These are phyloP conservation scores for Plasmopara muralis DNA, from an alignment of 352 stramenopile genomes.

Conservation along the genomic window DNA sequence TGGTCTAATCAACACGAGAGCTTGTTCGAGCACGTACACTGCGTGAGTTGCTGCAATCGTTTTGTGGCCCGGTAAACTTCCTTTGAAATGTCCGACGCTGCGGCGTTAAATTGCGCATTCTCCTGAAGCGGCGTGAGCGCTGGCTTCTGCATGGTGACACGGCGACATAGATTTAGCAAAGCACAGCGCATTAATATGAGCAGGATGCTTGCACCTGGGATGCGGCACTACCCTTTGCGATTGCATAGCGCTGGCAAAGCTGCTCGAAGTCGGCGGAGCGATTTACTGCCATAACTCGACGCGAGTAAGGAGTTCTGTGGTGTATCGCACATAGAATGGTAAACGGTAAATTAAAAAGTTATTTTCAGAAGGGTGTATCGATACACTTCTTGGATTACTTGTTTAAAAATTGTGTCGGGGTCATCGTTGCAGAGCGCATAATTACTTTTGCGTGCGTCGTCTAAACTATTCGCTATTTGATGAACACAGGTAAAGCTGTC, in stretches of 20 bases:
- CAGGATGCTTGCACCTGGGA: conserved; percentile 16
- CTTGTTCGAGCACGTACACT: conserved; percentile 35
- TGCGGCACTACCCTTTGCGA: conserved; percentile 22
- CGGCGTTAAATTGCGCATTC: conserved; percentile 76
- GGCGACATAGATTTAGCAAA: conserved; percentile 4
- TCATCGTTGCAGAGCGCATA: no score
- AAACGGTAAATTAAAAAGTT: neutral
- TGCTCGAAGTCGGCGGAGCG: conserved; percentile 62
- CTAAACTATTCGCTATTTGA: no score
- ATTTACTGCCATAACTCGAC: conserved; percentile 42
- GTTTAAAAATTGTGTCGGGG: no score
- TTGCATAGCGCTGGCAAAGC: conserved; percentile 50
- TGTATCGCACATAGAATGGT: conserved; percentile 1
- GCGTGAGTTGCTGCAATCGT: conserved; percentile 71
- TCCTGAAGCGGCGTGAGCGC: conserved; percentile 47
- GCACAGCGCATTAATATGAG: neutral
- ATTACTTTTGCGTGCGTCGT: no score
- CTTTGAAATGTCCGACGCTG: conserved; percentile 74
- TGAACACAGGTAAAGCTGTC: no score
- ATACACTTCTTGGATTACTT: no score
- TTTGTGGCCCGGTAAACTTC: conserved; percentile 78
- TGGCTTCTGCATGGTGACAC: conserved; percentile 26
- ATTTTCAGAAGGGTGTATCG: no score
- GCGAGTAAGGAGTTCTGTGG: conserved; percentile 1
- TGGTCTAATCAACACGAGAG: neutral